A percentile compares a stretch with the other conserved stretches of the same genome.
phyloP scores from a whole-genome alignment of 768 basidiomycete genomes.

The Lyophyllum shimeji region DNA sequence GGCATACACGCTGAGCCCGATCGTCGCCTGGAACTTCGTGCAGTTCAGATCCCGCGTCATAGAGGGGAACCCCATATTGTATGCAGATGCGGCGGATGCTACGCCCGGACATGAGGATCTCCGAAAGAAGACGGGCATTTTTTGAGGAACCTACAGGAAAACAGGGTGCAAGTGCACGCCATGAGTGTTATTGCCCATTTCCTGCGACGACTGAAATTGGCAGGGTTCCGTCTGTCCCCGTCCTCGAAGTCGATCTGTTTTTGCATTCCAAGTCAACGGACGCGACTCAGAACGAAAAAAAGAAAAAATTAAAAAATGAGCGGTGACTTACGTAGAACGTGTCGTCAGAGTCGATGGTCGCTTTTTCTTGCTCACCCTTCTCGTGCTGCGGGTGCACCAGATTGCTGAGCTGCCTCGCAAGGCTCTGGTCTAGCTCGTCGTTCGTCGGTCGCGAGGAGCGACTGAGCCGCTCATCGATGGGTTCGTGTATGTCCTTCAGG shows the following conservation, averaged over 20 bases:
- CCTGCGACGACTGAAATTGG: slow-evolving; percentile 19
- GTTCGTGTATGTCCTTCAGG: slow-evolving; percentile 29
- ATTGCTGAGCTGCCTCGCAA: slow-evolving; percentile 30
- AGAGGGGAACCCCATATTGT: slow-evolving; percentile 52
- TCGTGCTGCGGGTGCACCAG: slow-evolving; percentile 22
- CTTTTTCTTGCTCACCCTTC: slow-evolving; percentile 5
- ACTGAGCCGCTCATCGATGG: slow-evolving; percentile 38
- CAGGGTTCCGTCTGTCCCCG: slow-evolving; percentile 23
- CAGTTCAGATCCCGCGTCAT: slow-evolving; percentile 55
- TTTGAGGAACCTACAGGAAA: slow-evolving; percentile 40
- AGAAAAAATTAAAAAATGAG: no score
- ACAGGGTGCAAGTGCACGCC: slow-evolving; percentile 46
- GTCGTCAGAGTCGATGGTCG: neutral
- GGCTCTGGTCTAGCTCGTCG: slow-evolving; percentile 30
- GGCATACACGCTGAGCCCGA: slow-evolving; percentile 52
- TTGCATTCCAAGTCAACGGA: neutral
- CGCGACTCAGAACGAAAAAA: no score
- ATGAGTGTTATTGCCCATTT: slow-evolving; percentile 36
- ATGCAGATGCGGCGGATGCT: slow-evolving; percentile 54
- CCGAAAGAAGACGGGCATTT: neutral
- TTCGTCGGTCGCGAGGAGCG: slow-evolving; percentile 28
- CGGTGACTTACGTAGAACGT: slow-evolving; percentile 14
- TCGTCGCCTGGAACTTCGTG: slow-evolving; percentile 42
- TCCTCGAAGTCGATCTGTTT: slow-evolving; percentile 26
- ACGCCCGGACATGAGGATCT: neutral